phyloP scores from a whole-genome alignment of 306 rosid genomes.

The Trifolium fragiferum region DNA sequence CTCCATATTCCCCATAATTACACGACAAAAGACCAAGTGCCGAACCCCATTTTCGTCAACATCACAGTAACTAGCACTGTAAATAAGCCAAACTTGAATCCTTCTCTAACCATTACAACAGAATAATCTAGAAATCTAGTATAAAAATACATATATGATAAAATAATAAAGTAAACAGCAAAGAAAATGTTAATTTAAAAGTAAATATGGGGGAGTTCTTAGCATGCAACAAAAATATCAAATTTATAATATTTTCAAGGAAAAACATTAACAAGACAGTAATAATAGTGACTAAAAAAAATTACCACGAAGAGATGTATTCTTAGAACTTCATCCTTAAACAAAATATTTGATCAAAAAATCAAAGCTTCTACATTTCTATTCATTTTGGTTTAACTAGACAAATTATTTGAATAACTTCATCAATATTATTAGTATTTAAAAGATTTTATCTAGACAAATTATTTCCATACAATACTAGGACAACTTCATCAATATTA shows the following conservation, averaged over 20 bases:
- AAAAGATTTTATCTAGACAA: slow-evolving; percentile 22
- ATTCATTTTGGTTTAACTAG: slow-evolving; percentile 15
- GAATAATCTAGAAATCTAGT: slow-evolving; percentile 17
- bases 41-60: slow-evolving; percentile 81
- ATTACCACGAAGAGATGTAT: not conserved
- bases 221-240: not conserved
- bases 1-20: slow-evolving; percentile 85
- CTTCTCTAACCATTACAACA: slow-evolving; percentile 37
- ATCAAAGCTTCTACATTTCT: not conserved
- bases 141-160: slow-evolving; percentile 28
- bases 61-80: slow-evolving; percentile 78
- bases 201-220: not conserved
- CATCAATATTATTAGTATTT: slow-evolving; percentile 5
- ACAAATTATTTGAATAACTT: too few species aligned
- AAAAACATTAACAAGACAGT: slow-evolving; percentile 1
- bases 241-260: not conserved
- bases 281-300: not conserved
- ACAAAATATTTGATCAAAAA: not conserved
- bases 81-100: slow-evolving; percentile 50
- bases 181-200: not conserved
- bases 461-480: too few species aligned
- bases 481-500: not conserved
- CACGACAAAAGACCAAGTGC: slow-evolving; percentile 77
- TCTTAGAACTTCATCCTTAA: slow-evolving; percentile 1
- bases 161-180: not conserved